phyloP scores from a whole-genome alignment of 768 basidiomycete species.

The Suillus spraguei region DNA sequence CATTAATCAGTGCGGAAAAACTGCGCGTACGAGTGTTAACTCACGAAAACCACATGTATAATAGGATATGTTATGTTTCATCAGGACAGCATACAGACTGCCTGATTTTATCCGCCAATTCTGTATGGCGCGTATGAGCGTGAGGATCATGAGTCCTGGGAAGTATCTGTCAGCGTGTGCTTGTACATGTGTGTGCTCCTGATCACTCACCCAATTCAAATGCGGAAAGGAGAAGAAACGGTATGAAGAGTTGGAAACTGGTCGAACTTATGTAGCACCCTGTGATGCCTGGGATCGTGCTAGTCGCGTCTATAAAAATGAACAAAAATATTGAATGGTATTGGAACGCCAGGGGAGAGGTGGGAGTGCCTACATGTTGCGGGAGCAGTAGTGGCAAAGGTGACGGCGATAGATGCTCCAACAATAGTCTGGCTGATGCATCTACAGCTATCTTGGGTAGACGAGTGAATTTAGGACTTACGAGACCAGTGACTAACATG shows the following conservation, averaged over 20 bases:
- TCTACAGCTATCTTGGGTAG: neutral
- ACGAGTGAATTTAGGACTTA: neutral
- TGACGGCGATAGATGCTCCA: neutral
- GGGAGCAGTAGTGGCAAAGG: neutral
- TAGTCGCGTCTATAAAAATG: neutral
- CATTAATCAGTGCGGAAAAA: neutral
- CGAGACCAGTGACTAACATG: neutral
- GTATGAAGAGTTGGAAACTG: neutral
- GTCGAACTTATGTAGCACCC: neutral
- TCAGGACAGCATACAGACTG: neutral
- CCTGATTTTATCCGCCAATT: neutral
- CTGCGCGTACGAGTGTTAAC: neutral
- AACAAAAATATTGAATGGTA: neutral
- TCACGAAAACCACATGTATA: neutral
- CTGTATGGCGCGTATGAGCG: neutral
- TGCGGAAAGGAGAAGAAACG: neutral
- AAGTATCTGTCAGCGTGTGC: neutral
- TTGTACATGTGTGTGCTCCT: neutral
- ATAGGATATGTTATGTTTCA: neutral
- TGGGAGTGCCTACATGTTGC: neutral
- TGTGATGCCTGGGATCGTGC: neutral
- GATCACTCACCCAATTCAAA: neutral
- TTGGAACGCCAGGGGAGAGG: too few species aligned
- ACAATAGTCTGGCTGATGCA: neutral
- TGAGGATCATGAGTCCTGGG: neutral